A percentile compares a stretch with the other conserved stretches of the same genome.
Evolutionary conservation across 345 rosid genomes (phyloP).

Genomic region (Brassica carinata): DNA sequence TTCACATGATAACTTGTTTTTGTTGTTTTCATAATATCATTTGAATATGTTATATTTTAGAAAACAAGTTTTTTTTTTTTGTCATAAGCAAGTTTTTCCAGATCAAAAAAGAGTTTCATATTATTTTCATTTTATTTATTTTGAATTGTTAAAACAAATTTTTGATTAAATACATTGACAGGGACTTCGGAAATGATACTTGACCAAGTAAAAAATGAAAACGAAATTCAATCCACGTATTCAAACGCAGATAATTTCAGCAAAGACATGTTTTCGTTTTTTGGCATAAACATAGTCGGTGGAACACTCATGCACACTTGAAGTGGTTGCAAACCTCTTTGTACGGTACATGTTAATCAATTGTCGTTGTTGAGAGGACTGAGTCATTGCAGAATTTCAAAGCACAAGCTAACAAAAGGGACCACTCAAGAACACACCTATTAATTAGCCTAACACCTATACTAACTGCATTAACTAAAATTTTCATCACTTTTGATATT

Average conservation of each 20-base stretch:
- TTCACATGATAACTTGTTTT: background rate
- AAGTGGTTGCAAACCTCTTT: constrained; percentile 13
- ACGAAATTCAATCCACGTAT: background rate
- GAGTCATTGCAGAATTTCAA: constrained; percentile 20
- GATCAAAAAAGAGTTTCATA: too few relatives aligned
- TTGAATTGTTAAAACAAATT: background rate
- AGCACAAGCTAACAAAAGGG: constrained; percentile 31
- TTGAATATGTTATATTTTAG: too few relatives aligned
- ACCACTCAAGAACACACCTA: background rate
- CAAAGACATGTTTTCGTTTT: background rate
- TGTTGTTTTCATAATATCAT: too few relatives aligned
- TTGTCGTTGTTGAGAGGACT: constrained; percentile 21
- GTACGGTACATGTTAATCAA: constrained; percentile 25
- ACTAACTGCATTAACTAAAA: background rate
- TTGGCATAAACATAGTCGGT: background rate
- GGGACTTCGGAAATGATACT: background rate
- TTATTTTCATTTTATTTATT: background rate
- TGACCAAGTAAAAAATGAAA: constrained; percentile 1
- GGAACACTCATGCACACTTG: constrained; percentile 18
- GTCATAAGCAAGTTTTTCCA: too few relatives aligned
- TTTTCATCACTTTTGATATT: background rate
- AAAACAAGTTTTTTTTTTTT: too few relatives aligned
- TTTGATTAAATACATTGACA: background rate
- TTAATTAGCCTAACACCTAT: background rate
- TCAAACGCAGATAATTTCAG: background rate